These are phyloP conservation scores for Ascosphaera apis DNA, from an alignment of 2,329 filamentous ascomycete species.

Conservation along the genomic window DNA sequence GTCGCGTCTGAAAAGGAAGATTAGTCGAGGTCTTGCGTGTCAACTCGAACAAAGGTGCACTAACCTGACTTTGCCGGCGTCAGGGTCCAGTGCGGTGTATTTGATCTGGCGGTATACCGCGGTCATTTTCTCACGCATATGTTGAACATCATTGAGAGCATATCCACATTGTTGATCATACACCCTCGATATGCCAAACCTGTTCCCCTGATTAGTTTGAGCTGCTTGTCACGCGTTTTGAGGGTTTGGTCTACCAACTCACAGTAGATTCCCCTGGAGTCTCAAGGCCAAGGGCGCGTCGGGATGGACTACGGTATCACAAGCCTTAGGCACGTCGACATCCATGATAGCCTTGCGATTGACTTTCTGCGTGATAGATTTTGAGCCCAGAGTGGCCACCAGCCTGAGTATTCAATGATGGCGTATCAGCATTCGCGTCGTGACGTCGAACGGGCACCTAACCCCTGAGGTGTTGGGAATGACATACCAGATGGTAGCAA, in stretches of 20 bases:
- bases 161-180: constrained; percentile 75
- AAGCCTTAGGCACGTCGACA: constrained; percentile 70
- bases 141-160: constrained; percentile 57
- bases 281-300: constrained; percentile 74
- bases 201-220: too few relatives aligned
- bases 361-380: constrained; percentile 46
- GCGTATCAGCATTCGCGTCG: too few relatives aligned
- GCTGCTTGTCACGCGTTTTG: too few relatives aligned
- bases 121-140: constrained; percentile 49
- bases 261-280: constrained; percentile 72
- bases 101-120: constrained; percentile 37
- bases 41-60: not conserved
- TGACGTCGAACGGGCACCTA: not conserved
- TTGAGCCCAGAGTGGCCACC: constrained; percentile 64
- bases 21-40: constrained; percentile 1
- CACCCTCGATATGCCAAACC: constrained; percentile 61
- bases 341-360: constrained; percentile 69
- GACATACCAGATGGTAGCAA: constrained; percentile 76
- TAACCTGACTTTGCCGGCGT: constrained; percentile 45
- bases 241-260: too few relatives aligned
- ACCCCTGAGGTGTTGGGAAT: too few relatives aligned
- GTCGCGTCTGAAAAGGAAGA: constrained; percentile 34
- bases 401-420: constrained; percentile 35
- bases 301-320: constrained; percentile 65
- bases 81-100: constrained; percentile 37